phyloP scores from a whole-genome alignment of 2,329 filamentous ascomycete species.

The Lithohypha guttulata region DNA sequence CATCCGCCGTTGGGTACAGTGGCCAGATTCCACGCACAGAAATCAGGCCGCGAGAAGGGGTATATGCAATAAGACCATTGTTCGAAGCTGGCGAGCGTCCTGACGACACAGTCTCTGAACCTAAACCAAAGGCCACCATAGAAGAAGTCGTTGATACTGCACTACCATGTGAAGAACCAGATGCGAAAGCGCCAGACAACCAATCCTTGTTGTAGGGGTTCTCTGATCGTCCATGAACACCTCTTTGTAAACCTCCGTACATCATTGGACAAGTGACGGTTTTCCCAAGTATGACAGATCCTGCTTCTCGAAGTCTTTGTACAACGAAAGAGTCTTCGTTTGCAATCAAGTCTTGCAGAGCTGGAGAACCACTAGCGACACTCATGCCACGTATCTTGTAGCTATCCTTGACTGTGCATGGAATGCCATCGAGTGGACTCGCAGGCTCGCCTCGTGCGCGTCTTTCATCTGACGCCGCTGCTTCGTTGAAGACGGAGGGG shows the following conservation, averaged over 20 bases:
- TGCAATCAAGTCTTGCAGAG: constrained; percentile 41
- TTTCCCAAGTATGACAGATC: constrained; percentile 42
- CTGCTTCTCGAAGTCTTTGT: constrained; percentile 36
- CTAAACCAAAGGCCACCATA: constrained; percentile 45
- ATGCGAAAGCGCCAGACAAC: constrained; percentile 44
- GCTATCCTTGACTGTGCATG: constrained; percentile 48
- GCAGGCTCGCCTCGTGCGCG: constrained; percentile 29
- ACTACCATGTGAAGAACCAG: constrained; percentile 49
- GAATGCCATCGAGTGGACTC: constrained; percentile 44
- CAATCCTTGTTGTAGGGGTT: constrained; percentile 46
- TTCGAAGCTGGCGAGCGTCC: constrained; percentile 48
- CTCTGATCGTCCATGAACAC: constrained; percentile 46
- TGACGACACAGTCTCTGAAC: constrained; percentile 46
- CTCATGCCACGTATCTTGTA: constrained; percentile 46
- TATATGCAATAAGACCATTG: constrained; percentile 46
- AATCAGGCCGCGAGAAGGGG: constrained; percentile 43
- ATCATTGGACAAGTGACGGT: constrained; percentile 54
- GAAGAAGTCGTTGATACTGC: constrained; percentile 41
- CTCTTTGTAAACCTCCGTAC: constrained; percentile 47
- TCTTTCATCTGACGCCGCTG: constrained; percentile 37
- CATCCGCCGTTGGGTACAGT: constrained; percentile 47
- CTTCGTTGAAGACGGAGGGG: constrained; percentile 36
- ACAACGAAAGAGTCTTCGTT: constrained; percentile 45
- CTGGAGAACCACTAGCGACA: constrained; percentile 44
- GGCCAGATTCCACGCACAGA: constrained; percentile 45